A percentile compares a stretch with the other conserved stretches of the same genome.
These are phyloP conservation scores for Paraleonurus japonicus DNA, from an alignment of 257 asterid genomes.

Conservation along the genomic window DNA sequence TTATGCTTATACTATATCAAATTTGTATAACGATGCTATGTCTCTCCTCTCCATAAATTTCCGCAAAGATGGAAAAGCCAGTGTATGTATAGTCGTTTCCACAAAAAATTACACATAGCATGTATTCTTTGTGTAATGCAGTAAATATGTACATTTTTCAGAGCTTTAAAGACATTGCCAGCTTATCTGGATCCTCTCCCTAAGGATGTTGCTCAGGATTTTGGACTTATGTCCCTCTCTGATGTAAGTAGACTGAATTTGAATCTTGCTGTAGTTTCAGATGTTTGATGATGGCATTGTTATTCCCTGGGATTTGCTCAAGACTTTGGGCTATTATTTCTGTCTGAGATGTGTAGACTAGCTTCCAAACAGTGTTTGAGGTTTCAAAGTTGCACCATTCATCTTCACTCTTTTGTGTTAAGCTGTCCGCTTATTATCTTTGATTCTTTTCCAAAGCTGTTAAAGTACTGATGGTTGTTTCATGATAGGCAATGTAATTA, in stretches of 20 bases:
- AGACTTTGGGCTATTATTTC: background rate
- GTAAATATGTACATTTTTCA: slow-evolving; percentile 36
- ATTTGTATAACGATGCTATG: background rate
- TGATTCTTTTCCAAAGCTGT: background rate
- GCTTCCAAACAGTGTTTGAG: background rate
- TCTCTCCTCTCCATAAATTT: slow-evolving; percentile 1
- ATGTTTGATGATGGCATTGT: slow-evolving; percentile 3
- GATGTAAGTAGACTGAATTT: slow-evolving; percentile 54
- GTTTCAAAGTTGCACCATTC: background rate
- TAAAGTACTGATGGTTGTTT: background rate
- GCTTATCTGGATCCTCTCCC: slow-evolving; percentile 83
- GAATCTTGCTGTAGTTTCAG: background rate
- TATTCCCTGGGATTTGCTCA: background rate
- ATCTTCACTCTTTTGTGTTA: background rate
- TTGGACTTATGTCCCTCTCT: slow-evolving; percentile 63
- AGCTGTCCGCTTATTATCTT: background rate
- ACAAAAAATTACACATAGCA: background rate
- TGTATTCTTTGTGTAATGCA: slow-evolving; percentile 25
- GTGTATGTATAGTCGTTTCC: background rate
- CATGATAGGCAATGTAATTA: background rate
- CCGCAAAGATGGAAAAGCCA: slow-evolving; percentile 7
- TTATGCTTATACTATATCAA: background rate
- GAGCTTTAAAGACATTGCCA: slow-evolving; percentile 72
- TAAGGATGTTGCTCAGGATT: slow-evolving; percentile 52
- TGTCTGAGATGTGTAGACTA: background rate